phyloP scores from a whole-genome alignment of 2,329 filamentous ascomycete genomes.

The Fusarium nelsonii region DNA sequence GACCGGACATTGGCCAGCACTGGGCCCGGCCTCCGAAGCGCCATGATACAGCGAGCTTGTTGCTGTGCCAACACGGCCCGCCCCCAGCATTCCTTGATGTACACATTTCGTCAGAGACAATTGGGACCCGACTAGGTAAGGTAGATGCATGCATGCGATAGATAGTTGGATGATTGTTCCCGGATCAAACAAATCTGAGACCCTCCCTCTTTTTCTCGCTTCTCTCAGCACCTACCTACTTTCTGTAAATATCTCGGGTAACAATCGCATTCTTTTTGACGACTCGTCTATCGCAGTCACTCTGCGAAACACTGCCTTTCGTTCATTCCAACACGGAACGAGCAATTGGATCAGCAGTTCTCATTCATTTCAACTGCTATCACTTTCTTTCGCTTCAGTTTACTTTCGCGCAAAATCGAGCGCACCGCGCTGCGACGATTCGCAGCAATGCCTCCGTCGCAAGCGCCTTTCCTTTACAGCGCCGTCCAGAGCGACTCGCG shows the following conservation, averaged over 20 bases:
- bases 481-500: slow-evolving; percentile 64
- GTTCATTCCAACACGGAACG: slow-evolving; percentile 29
- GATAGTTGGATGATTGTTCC: slow-evolving; percentile 12
- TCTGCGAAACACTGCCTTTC: slow-evolving; percentile 11
- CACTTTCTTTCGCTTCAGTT: background rate
- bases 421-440: slow-evolving; percentile 26
- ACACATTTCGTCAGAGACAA: slow-evolving; percentile 39
- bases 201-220: slow-evolving; percentile 12
- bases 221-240: background rate
- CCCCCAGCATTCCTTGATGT: slow-evolving; percentile 11
- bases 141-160: background rate
- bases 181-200: slow-evolving; percentile 1
- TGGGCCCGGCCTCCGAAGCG: background rate
- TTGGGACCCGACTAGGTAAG: slow-evolving; percentile 12
- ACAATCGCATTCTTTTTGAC: slow-evolving; percentile 33
- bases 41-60: slow-evolving; percentile 34
- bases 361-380: background rate
- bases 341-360: slow-evolving; percentile 7
- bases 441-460: slow-evolving; percentile 47
- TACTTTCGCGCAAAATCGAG: slow-evolving; percentile 17
- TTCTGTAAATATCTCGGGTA: slow-evolving; percentile 30
- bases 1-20: background rate
- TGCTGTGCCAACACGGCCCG: slow-evolving; percentile 46
- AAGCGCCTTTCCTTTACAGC: slow-evolving; percentile 79
- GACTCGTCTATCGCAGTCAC: slow-evolving; percentile 5